Conservation (phyloP, 2,329 filamentous ascomycete genomes). For the Rutstroemia sp. region DNA sequence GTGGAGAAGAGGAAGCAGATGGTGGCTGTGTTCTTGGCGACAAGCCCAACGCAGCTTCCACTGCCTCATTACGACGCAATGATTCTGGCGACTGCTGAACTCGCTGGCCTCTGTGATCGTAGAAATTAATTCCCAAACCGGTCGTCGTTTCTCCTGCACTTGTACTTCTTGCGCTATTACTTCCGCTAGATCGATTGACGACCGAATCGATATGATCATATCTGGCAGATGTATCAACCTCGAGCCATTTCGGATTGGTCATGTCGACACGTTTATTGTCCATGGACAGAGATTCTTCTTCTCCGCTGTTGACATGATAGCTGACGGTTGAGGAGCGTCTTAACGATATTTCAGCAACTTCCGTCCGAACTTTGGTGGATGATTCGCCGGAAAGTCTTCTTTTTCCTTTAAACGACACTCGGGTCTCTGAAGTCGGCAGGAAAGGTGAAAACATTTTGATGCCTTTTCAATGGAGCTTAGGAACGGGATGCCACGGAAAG, state of each 20-base stretch:
- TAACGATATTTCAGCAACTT: background rate
- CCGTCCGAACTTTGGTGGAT: background rate
- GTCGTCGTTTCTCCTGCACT: background rate
- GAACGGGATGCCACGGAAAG: no score
- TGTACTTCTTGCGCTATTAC: no score
- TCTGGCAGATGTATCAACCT: background rate
- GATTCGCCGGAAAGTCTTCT: background rate
- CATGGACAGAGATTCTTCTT: background rate
- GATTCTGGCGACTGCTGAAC: background rate
- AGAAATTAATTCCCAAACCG: conserved; percentile 15
- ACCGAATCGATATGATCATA: background rate
- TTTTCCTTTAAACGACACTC: background rate
- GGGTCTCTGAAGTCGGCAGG: no score
- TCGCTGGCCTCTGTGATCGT: conserved; percentile 8
- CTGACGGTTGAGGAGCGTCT: background rate
- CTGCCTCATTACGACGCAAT: background rate
- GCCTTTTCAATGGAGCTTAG: no score
- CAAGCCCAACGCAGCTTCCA: background rate
- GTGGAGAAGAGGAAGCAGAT: background rate
- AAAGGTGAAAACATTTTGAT: no score
- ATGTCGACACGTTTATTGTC: background rate
- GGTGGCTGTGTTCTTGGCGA: background rate
- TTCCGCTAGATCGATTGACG: background rate
- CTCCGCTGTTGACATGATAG: background rate
- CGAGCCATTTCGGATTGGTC: background rate